Percentiles rank a stretch among this genome's conserved stretches.
phyloP scores from a whole-genome alignment of 495 filamentous ascomycete genomes.

The Podospora didyma region DNA sequence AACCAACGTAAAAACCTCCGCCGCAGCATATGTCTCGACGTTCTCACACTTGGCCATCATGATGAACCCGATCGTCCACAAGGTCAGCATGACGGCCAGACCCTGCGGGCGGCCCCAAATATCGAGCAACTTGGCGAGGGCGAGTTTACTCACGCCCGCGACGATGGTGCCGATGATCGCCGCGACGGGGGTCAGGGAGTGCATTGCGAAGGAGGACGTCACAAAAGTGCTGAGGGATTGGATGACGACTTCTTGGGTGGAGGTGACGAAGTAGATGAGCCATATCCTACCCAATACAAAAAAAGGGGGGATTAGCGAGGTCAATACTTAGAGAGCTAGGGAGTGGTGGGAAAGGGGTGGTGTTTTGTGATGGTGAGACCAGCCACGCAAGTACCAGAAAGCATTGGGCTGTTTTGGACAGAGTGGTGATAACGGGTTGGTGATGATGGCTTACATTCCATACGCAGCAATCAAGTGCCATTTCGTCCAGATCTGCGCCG shows the following conservation, averaged over 20 bases:
- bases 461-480: constrained; percentile 11
- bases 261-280: constrained; percentile 47
- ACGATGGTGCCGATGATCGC: constrained; percentile 50
- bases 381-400: too few relatives aligned
- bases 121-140: constrained; percentile 62
- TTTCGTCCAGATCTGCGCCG: constrained; percentile 11
- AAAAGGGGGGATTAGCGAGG: too few relatives aligned
- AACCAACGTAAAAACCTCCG: constrained; percentile 46
- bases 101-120: constrained; percentile 56
- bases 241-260: constrained; percentile 40
- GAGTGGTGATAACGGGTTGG: neutral
- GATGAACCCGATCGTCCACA: constrained; percentile 38
- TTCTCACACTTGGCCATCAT: constrained; percentile 45
- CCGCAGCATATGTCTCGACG: constrained; percentile 47
- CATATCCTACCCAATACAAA: constrained; percentile 43
- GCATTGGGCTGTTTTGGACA: too few relatives aligned
- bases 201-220: constrained; percentile 40
- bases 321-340: too few relatives aligned
- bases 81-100: constrained; percentile 32
- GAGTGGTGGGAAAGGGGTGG: too few relatives aligned
- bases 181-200: constrained; percentile 46
- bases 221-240: constrained; percentile 41
- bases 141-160: constrained; percentile 56
- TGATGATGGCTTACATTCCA: constrained; percentile 6
- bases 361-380: too few relatives aligned